A percentile compares a stretch with the other conserved stretches of the same genome.
phyloP scores from a whole-genome alignment of 345 rosid genomes.

The Hibiscus trionum region DNA sequence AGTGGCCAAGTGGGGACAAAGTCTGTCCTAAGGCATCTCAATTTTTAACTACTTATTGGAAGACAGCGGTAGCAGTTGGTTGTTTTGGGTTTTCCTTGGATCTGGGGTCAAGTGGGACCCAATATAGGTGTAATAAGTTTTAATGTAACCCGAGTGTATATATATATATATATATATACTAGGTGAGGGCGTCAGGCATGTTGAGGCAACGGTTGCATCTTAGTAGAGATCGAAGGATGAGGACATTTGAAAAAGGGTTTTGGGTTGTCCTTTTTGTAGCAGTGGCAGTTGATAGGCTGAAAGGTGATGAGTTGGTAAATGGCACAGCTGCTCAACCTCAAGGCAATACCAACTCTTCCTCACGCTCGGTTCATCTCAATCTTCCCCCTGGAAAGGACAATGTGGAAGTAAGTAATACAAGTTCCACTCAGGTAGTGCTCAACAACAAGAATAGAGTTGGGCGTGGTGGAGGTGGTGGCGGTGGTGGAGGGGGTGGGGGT shows the following conservation, averaged over 20 bases:
- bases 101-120: slow-evolving; percentile 16
- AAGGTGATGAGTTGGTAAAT: slow-evolving; percentile 18
- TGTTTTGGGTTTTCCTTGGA: slow-evolving; percentile 5
- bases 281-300: slow-evolving; percentile 12
- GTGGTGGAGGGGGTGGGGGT: too few relatives aligned
- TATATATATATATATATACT: neutral
- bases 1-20: slow-evolving; percentile 29
- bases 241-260: neutral
- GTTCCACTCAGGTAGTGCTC: slow-evolving; percentile 20
- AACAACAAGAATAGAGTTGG: slow-evolving; percentile 15
- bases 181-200: neutral
- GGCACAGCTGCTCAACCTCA: neutral
- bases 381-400: slow-evolving; percentile 11
- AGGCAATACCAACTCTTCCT: slow-evolving; percentile 10
- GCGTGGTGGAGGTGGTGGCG: neutral
- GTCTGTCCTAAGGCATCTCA: slow-evolving; percentile 32
- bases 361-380: neutral
- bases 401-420: slow-evolving; percentile 12
- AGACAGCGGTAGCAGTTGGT: slow-evolving; percentile 2
- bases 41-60: neutral
- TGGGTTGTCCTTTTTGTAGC: too few relatives aligned
- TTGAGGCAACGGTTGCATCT: neutral
- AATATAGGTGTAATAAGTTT: neutral
- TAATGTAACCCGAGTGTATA: neutral
- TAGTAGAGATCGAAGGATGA: slow-evolving; percentile 17